These are phyloP conservation scores for Cyclotella kingstonii DNA, from an alignment of 108 stramenopile genomes.

Conservation along the genomic window DNA sequence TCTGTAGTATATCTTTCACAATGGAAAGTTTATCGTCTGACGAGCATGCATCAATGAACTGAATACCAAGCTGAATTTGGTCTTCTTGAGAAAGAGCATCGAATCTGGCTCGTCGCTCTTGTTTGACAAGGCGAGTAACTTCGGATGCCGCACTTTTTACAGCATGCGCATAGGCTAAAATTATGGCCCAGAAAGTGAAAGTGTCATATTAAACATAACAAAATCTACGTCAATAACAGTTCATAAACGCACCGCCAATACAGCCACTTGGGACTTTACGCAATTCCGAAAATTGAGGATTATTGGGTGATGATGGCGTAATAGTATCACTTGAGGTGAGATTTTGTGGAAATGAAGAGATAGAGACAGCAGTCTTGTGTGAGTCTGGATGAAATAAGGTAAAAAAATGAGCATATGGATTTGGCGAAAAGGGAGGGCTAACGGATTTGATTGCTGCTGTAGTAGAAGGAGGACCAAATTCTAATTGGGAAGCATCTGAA, in stretches of 20 bases:
- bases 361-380: background rate
- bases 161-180: conserved; percentile 52
- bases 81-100: conserved; percentile 42
- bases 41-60: conserved; percentile 69
- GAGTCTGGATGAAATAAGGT: background rate
- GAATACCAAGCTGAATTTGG: conserved; percentile 38
- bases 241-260: conserved; percentile 39
- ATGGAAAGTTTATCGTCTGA: conserved; percentile 58
- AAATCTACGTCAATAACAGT: background rate
- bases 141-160: conserved; percentile 46
- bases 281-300: conserved; percentile 15
- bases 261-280: conserved; percentile 58
- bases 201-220: background rate
- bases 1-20: conserved; percentile 61
- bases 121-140: conserved; percentile 43
- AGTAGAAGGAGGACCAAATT: too few relatives aligned
- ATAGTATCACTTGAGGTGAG: background rate
- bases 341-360: conserved; percentile 8
- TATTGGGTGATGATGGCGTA: conserved; percentile 1
- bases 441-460: too few relatives aligned
- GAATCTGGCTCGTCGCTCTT: conserved; percentile 51
- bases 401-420: conserved; percentile 57
- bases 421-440: conserved; percentile 37
- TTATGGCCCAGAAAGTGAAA: background rate
- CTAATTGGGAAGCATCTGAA: too few relatives aligned